Evolutionary conservation across 1,284 basidiomycete species (phyloP).

Genomic region (Apiotrichum brassicae): DNA sequence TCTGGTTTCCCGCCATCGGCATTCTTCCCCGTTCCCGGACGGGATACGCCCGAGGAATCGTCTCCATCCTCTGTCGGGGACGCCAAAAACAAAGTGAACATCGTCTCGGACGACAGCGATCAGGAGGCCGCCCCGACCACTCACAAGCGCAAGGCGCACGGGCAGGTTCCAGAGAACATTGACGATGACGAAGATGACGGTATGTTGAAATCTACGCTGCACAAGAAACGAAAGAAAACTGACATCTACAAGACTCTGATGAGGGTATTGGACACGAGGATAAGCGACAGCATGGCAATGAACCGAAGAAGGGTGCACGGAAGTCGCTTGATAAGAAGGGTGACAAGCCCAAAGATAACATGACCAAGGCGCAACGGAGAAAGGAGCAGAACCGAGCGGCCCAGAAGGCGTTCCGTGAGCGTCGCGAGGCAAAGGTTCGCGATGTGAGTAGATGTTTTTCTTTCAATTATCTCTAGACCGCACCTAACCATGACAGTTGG

Average conservation of each 20-base stretch:
- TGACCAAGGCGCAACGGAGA: constrained; percentile 39
- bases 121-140: constrained; percentile 1
- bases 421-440: constrained; percentile 45
- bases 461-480: neutral
- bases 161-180: neutral
- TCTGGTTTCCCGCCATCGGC: constrained; percentile 31
- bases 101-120: constrained; percentile 15
- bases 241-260: constrained; percentile 23
- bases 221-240: neutral
- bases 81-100: neutral
- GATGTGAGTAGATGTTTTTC: constrained; percentile 40
- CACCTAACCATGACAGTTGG: constrained; percentile 29
- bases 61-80: constrained; percentile 24
- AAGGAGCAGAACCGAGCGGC: constrained; percentile 49
- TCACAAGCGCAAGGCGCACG: constrained; percentile 34
- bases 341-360: constrained; percentile 16
- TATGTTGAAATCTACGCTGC: too few relatives aligned
- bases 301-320: constrained; percentile 14
- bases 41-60: constrained; percentile 38
- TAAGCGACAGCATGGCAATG: constrained; percentile 30
- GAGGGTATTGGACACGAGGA: constrained; percentile 38
- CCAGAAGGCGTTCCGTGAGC: constrained; percentile 48
- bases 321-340: constrained; percentile 14
- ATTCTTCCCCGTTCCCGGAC: constrained; percentile 37
- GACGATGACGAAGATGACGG: constrained; percentile 31